Conservation (phyloP, 345 rosid genomes). For the Eucalyptus erythrocorys region DNA sequence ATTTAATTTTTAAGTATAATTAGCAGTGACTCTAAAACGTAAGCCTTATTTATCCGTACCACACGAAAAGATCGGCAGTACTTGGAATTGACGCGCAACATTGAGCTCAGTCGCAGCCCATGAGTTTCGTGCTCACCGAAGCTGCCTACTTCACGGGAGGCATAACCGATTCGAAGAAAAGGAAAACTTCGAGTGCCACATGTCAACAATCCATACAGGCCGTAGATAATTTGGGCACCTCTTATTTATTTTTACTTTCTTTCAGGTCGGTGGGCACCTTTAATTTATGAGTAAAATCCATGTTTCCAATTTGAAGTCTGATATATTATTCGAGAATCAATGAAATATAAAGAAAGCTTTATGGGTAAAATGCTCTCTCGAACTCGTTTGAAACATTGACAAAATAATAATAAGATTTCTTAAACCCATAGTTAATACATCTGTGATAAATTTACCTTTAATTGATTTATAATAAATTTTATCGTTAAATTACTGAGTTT, state of each 20-base stretch:
- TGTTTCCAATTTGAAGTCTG: not conserved
- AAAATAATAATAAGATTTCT: not conserved
- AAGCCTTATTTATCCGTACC: too few species aligned
- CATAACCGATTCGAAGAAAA: too few species aligned
- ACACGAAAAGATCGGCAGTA: not conserved
- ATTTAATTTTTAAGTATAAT: too few species aligned
- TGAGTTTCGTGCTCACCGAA: too few species aligned
- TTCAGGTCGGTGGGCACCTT: not conserved
- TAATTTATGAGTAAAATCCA: not conserved
- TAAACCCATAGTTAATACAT: too few species aligned
- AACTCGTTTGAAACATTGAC: not conserved
- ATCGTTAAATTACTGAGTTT: too few species aligned
- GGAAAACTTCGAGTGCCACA: too few species aligned
- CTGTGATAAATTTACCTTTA: accelerated
- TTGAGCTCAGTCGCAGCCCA: too few species aligned
- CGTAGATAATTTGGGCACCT: not conserved
- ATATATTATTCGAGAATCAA: not conserved
- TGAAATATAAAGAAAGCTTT: not conserved
- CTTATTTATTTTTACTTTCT: too few species aligned
- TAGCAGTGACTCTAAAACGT: too few species aligned
- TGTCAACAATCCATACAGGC: not conserved
- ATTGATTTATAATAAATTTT: accelerated
- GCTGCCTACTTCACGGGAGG: too few species aligned
- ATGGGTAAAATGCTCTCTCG: not conserved
- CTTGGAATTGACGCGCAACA: too few species aligned